Conservation (phyloP, 1,284 basidiomycete genomes). For the Ganoderma boninense region DNA sequence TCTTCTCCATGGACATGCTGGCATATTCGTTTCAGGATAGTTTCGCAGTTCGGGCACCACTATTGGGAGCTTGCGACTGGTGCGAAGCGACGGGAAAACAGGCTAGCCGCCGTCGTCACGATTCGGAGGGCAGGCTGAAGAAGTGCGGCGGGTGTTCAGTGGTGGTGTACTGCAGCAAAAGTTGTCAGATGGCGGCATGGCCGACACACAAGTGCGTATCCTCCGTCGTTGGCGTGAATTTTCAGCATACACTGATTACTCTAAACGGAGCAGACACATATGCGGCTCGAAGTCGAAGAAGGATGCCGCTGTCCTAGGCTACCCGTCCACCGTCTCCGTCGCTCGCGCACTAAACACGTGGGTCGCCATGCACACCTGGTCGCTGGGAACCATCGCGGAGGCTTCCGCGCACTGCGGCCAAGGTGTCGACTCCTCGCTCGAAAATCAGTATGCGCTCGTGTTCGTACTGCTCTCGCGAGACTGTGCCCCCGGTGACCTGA, state of each 20-base stretch:
- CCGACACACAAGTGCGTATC: neutral
- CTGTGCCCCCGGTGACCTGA: neutral
- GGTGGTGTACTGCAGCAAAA: neutral
- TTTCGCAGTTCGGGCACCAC: neutral
- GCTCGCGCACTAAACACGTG: neutral
- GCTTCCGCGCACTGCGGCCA: neutral
- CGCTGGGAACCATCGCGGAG: neutral
- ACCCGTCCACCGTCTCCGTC: neutral
- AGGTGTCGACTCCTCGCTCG: neutral
- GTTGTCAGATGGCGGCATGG: neutral
- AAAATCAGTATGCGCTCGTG: neutral
- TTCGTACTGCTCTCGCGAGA: neutral
- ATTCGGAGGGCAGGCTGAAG: neutral
- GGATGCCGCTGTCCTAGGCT: neutral
- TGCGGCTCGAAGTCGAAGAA: neutral
- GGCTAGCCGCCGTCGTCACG: neutral
- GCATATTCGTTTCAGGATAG: neutral
- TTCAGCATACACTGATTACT: neutral
- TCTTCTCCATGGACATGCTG: neutral
- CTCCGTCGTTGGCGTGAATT: neutral
- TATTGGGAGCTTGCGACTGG: slow-evolving; percentile 6
- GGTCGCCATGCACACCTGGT: neutral
- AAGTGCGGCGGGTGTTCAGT: slow-evolving; percentile 2
- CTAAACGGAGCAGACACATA: neutral
- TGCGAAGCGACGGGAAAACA: neutral